Evolutionary conservation across 257 asterid species (phyloP).

Genomic region (Fraxinus americana): DNA sequence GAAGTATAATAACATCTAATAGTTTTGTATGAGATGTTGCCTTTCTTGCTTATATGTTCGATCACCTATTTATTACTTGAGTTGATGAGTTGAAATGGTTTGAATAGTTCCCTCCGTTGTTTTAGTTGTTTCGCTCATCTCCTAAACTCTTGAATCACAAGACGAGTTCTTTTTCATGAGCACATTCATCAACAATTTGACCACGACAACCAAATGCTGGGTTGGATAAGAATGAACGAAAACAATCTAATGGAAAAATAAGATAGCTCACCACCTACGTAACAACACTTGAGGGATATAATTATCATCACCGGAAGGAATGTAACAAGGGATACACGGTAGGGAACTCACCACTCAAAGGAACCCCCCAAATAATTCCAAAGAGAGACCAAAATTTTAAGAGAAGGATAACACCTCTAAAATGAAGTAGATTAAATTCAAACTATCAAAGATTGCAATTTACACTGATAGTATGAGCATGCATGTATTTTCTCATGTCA

Average conservation of each 20-base stretch:
- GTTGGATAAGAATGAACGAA: neutral
- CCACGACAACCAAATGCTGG: neutral
- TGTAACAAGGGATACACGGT: neutral
- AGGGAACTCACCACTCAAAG: neutral
- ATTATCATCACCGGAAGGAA: neutral
- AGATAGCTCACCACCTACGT: neutral
- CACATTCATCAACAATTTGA: neutral
- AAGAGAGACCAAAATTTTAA: neutral
- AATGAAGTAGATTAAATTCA: neutral
- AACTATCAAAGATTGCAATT: neutral
- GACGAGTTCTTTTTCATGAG: neutral
- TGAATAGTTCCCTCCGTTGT: neutral
- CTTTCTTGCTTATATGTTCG: neutral
- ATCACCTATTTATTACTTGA: neutral
- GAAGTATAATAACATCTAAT: neutral
- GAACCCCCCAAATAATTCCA: neutral
- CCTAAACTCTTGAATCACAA: neutral
- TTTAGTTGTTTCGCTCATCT: neutral
- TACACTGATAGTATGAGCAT: neutral
- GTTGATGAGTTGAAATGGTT: neutral
- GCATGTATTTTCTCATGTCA: neutral
- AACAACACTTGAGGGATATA: neutral
- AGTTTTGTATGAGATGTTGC: neutral
- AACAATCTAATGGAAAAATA: neutral
- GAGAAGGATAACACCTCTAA: neutral